A percentile compares a stretch with the other conserved stretches of the same genome.
Conservation (phyloP, 805 yeast species). For the Yarrowia divulgata region DNA sequence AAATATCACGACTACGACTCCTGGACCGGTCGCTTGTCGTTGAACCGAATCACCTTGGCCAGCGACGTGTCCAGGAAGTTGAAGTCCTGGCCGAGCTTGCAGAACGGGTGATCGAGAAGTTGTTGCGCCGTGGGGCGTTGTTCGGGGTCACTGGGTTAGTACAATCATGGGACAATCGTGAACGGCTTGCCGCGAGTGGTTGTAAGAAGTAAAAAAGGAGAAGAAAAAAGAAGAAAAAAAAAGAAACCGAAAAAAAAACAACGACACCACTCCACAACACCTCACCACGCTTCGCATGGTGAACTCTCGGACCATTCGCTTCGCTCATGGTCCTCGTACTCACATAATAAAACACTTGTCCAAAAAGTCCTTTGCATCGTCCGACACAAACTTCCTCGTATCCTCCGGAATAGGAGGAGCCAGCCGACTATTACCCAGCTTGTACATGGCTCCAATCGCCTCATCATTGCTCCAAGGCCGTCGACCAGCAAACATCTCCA, state of each 20-base stretch:
- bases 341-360: slow-evolving; percentile 67
- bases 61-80: slow-evolving; percentile 62
- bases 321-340: slow-evolving; percentile 6
- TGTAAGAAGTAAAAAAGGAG: too few relatives aligned
- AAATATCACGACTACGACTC: slow-evolving; percentile 4
- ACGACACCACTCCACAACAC: too few relatives aligned
- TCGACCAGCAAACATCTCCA: slow-evolving; percentile 97
- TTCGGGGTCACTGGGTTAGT: slow-evolving; percentile 64
- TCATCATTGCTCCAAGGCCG: slow-evolving; percentile 98
- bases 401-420: slow-evolving; percentile 99
- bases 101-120: slow-evolving; percentile 63
- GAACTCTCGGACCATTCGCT: background rate
- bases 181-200: too few relatives aligned
- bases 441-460: slow-evolving; percentile 92
- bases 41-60: slow-evolving; percentile 59
- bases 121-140: slow-evolving; percentile 84
- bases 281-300: background rate
- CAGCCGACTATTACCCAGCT: slow-evolving; percentile 78
- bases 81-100: slow-evolving; percentile 54
- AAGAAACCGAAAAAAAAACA: background rate
- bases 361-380: slow-evolving; percentile 72
- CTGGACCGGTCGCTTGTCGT: slow-evolving; percentile 40
- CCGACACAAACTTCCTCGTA: slow-evolving; percentile 67
- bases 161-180: background rate
- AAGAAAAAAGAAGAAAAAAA: slow-evolving; percentile 43